phyloP scores from a whole-genome alignment of 1,139 yeast genomes.

The Geotrichum phurueaensis region DNA sequence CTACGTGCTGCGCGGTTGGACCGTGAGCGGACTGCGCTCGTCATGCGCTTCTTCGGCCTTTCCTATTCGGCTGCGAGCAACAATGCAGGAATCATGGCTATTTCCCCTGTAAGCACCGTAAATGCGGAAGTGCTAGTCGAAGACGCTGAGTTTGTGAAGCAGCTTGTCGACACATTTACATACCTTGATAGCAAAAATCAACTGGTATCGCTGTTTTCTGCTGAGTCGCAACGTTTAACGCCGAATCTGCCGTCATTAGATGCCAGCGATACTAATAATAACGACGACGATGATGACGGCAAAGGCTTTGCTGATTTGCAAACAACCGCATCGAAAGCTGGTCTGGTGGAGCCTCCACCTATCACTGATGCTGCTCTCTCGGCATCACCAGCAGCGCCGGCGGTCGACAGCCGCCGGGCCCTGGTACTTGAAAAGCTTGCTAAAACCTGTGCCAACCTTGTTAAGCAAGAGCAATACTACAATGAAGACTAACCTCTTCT shows the following conservation, averaged over 20 bases:
- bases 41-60: not conserved
- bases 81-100: not conserved
- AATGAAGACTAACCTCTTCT: not conserved
- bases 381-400: not conserved
- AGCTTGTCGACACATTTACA: conserved; percentile 8
- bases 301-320: not conserved
- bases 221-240: not conserved
- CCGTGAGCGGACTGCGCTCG: conserved; percentile 10
- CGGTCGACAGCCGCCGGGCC: not conserved
- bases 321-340: not conserved
- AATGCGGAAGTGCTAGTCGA: not conserved
- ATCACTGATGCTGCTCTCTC: not conserved
- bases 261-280: not conserved
- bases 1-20: conserved; percentile 9
- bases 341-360: not conserved
- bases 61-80: not conserved
- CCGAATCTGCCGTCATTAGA: not conserved
- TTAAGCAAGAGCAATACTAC: conserved; percentile 10
- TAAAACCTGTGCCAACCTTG: not conserved
- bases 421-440: not conserved
- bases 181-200: conserved; percentile 11
- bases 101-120: not conserved
- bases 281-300: not conserved
- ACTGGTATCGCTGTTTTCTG: conserved; percentile 4
- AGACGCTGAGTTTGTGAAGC: conserved; percentile 4